phyloP scores from a whole-genome alignment of 441 rosid genomes.

The Populus hybrid region DNA sequence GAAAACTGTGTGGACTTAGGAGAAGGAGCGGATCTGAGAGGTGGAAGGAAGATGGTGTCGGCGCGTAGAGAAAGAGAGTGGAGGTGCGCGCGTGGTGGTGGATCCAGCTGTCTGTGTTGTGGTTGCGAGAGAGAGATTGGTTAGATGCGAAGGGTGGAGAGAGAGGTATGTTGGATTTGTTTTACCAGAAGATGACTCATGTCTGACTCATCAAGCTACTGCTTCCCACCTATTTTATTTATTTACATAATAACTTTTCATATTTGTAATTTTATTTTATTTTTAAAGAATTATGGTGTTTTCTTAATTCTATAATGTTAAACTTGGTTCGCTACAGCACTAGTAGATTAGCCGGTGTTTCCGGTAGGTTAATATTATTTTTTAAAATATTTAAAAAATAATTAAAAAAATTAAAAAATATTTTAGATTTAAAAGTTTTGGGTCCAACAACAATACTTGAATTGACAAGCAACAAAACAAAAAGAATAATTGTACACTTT shows the following conservation, averaged over 20 bases:
- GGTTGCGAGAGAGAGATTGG: not conserved
- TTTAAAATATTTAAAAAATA: no score
- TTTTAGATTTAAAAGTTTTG: rapidly evolving
- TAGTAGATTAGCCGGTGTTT: no score
- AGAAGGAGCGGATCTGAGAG: not conserved
- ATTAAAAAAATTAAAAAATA: no score
- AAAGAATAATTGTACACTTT: rapidly evolving
- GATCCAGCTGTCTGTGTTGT: not conserved
- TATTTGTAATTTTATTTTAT: no score
- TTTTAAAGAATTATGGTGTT: not conserved
- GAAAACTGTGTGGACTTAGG: not conserved
- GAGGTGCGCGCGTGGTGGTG: not conserved
- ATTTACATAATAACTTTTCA: no score
- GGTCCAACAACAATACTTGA: rapidly evolving
- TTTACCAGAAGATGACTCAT: not conserved
- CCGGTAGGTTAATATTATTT: no score
- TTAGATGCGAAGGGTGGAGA: not conserved
- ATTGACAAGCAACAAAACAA: no score
- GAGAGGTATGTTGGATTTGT: not conserved
- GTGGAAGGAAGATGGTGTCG: not conserved
- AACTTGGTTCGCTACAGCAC: no score
- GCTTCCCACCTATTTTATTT: not conserved
- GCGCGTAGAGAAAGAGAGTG: not conserved
- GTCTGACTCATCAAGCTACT: not conserved
- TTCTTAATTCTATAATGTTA: no score